These are phyloP conservation scores for Fraxinus baroniana DNA, from an alignment of 305 asterid genomes.

Conservation along the genomic window DNA sequence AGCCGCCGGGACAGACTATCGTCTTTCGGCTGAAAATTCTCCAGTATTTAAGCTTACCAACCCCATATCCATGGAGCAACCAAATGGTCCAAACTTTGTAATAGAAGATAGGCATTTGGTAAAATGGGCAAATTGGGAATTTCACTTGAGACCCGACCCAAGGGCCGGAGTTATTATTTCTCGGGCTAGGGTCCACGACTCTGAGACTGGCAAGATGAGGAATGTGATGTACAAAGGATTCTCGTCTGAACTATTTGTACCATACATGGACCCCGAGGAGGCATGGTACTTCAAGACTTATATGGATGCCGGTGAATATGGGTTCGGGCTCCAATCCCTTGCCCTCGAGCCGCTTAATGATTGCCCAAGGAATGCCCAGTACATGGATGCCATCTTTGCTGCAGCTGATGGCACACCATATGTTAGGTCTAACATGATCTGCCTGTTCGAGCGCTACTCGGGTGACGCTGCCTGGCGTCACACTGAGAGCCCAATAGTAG, in stretches of 20 bases:
- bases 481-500: constrained; percentile 46
- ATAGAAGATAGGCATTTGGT: constrained; percentile 56
- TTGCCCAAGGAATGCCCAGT: constrained; percentile 62
- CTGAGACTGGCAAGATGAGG: constrained; percentile 55
- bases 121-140: constrained; percentile 84
- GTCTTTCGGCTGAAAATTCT: constrained; percentile 28
- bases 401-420: constrained; percentile 63
- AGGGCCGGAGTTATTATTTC: constrained; percentile 68
- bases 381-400: constrained; percentile 64
- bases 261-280: constrained; percentile 76
- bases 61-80: constrained; percentile 71
- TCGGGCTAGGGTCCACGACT: constrained; percentile 51
- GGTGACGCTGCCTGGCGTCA: constrained; percentile 78
- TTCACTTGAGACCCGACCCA: constrained; percentile 66
- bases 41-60: constrained; percentile 43
- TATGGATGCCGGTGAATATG: constrained; percentile 81
- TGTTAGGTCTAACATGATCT: constrained; percentile 52
- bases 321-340: constrained; percentile 58
- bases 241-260: constrained; percentile 67
- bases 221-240: constrained; percentile 76
- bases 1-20: constrained; percentile 53
- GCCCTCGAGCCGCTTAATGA: constrained; percentile 71
- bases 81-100: constrained; percentile 61
- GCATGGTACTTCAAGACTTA: constrained; percentile 71
- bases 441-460: constrained; percentile 62